A percentile compares a stretch with the other conserved stretches of the same genome.
These are phyloP conservation scores for Asterochloris sp. DNA, from an alignment of 139 green algal genomes.

Conservation along the genomic window DNA sequence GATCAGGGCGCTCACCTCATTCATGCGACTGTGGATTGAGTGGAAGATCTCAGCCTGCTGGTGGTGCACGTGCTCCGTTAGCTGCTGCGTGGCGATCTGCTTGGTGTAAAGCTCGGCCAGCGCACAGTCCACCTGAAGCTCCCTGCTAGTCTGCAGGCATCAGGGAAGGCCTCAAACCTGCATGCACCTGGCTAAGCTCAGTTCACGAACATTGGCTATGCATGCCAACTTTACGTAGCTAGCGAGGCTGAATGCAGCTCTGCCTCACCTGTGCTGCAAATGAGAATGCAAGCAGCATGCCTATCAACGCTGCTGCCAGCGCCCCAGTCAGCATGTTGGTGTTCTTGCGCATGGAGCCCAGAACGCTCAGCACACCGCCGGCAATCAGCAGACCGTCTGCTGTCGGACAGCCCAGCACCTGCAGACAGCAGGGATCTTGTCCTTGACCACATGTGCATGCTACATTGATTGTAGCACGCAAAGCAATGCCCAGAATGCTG, in stretches of 20 bases:
- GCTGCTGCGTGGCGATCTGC: slow-evolving; percentile 15
- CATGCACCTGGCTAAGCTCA: not conserved
- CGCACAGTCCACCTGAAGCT: slow-evolving; percentile 45
- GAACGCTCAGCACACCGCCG: slow-evolving; percentile 14
- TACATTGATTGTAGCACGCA: no score
- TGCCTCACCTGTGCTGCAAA: slow-evolving; percentile 33
- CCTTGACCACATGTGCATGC: no score
- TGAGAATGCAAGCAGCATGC: slow-evolving; percentile 40
- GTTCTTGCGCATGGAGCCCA: slow-evolving; percentile 18
- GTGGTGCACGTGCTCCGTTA: slow-evolving; percentile 8
- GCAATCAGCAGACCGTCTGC: slow-evolving; percentile 4
- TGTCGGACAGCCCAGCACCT: slow-evolving; percentile 3
- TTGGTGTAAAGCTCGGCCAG: slow-evolving; percentile 48
- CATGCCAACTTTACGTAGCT: not conserved
- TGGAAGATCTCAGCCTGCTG: slow-evolving; percentile 36
- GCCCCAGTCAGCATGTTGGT: slow-evolving; percentile 25
- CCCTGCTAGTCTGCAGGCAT: slow-evolving; percentile 20
- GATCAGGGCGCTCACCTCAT: slow-evolving; percentile 23
- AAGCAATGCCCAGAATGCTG: no score
- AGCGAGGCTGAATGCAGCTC: not conserved
- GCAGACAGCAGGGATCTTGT: not conserved
- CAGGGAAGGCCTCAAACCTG: not conserved
- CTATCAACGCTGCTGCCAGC: slow-evolving; percentile 35
- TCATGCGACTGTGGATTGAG: slow-evolving; percentile 39
- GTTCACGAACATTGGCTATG: not conserved